A percentile compares a stretch with the other conserved stretches of the same genome.
Evolutionary conservation across 2,329 filamentous ascomycete genomes (phyloP).

Genomic region (Aspergillus glaucus): DNA sequence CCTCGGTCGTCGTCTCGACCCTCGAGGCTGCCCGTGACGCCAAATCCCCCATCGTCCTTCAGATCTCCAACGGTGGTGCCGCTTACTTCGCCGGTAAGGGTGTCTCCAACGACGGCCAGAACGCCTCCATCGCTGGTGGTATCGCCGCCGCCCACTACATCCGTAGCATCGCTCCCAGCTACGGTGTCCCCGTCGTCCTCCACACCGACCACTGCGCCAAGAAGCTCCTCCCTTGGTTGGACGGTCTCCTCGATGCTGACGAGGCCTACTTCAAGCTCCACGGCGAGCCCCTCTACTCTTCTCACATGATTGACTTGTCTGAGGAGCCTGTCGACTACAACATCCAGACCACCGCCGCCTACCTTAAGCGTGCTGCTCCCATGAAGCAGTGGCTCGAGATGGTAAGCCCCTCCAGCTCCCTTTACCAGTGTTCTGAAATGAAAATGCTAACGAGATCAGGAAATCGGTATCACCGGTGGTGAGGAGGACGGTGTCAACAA

Average conservation of each 20-base stretch:
- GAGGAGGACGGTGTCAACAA: constrained; percentile 99
- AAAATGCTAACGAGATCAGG: constrained; percentile 34
- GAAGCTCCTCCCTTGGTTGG: constrained; percentile 97
- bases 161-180: constrained; percentile 75
- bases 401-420: constrained; percentile 46
- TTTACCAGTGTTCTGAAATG: not conserved
- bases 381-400: constrained; percentile 99
- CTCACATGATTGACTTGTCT: constrained; percentile 97
- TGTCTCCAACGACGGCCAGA: constrained; percentile 74
- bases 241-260: constrained; percentile 90
- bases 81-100: constrained; percentile 92
- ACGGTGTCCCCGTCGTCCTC: constrained; percentile 84
- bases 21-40: constrained; percentile 92
- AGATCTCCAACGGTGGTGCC: constrained; percentile 87
- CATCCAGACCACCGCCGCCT: constrained; percentile 83
- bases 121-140: constrained; percentile 80
- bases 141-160: constrained; percentile 91
- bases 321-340: constrained; percentile 89
- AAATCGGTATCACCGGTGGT: constrained; percentile 91
- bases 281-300: constrained; percentile 87
- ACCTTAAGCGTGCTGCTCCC: constrained; percentile 87
- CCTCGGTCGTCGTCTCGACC: constrained; percentile 74
- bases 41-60: constrained; percentile 87
- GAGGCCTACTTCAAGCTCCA: constrained; percentile 92
- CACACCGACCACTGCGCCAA: constrained; percentile 99